Conservation (phyloP, 106 monocot genomes). For the Phalaenopsis equestris region DNA sequence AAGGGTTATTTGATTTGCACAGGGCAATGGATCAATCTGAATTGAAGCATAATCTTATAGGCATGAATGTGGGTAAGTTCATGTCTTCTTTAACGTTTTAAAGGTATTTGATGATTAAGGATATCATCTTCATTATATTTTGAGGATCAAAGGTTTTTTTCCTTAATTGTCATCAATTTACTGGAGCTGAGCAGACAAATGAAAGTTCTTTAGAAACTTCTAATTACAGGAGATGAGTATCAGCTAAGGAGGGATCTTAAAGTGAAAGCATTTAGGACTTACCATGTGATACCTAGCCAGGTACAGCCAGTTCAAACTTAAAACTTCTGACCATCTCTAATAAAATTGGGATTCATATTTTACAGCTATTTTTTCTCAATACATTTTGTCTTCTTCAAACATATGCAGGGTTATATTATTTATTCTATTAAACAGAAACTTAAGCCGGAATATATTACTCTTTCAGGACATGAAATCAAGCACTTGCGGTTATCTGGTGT, state of each 20-base stretch:
- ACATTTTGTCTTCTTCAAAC: conserved; percentile 3
- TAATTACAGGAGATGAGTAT: conserved; percentile 73
- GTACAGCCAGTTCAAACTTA: conserved; percentile 16
- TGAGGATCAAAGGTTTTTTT: neutral
- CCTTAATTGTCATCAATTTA: neutral
- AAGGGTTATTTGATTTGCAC: conserved; percentile 70
- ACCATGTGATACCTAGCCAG: conserved; percentile 87
- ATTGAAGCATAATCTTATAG: conserved; percentile 63
- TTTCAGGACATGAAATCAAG: conserved; percentile 68
- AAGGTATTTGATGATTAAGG: neutral
- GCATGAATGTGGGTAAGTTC: conserved; percentile 53
- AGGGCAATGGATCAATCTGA: conserved; percentile 87
- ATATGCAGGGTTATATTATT: conserved; percentile 83
- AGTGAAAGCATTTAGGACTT: conserved; percentile 90
- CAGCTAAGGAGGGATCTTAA: conserved; percentile 71
- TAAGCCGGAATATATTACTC: conserved; percentile 56
- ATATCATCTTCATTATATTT: neutral
- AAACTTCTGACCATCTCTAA: neutral
- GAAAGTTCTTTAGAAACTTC: neutral
- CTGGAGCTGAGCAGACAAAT: neutral
- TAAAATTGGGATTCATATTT: neutral
- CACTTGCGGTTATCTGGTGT: conserved; percentile 69
- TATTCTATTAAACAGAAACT: conserved; percentile 82
- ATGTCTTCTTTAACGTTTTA: neutral
- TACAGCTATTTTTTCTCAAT: neutral